Evolutionary conservation across 192 early-diverging fungal genomes (phyloP).

Genomic region (Backusella parvicylindrica): DNA sequence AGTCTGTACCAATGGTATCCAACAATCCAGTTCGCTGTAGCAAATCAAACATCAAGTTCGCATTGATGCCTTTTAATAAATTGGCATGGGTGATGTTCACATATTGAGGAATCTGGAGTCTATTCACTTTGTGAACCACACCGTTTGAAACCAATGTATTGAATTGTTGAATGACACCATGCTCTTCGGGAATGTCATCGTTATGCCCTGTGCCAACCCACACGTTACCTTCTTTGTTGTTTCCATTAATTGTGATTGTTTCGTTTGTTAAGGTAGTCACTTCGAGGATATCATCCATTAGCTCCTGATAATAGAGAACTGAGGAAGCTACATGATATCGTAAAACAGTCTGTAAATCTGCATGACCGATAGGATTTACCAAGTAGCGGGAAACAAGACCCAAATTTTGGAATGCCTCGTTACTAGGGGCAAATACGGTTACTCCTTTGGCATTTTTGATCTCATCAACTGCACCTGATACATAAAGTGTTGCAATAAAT

Average conservation of each 20-base stretch:
- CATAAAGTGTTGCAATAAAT: constrained; percentile 31
- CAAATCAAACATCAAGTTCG: constrained; percentile 32
- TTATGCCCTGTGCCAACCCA: neutral
- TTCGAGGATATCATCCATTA: constrained; percentile 18
- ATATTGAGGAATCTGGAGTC: constrained; percentile 38
- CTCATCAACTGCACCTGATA: constrained; percentile 5
- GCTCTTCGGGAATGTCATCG: neutral
- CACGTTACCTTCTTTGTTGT: neutral
- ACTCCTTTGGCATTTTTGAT: constrained; percentile 12
- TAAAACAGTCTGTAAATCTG: constrained; percentile 36
- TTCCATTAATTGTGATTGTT: constrained; percentile 33
- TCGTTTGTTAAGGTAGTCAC: constrained; percentile 38
- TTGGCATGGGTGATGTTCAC: constrained; percentile 41
- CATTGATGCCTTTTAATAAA: constrained; percentile 42
- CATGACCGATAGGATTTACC: constrained; percentile 30
- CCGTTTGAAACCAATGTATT: constrained; percentile 47
- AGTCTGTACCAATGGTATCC: constrained; percentile 22
- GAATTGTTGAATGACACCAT: constrained; percentile 5
- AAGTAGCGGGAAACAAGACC: constrained; percentile 63
- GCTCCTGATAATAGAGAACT: constrained; percentile 38
- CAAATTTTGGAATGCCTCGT: constrained; percentile 50
- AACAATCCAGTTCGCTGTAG: constrained; percentile 40
- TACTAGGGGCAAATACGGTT: constrained; percentile 65
- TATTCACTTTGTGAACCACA: constrained; percentile 42
- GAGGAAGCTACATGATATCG: constrained; percentile 47